A percentile compares a stretch with the other conserved stretches of the same genome.
These are phyloP conservation scores for Claviceps digitariae DNA, from an alignment of 2,329 filamentous ascomycete genomes.

Conservation along the genomic window DNA sequence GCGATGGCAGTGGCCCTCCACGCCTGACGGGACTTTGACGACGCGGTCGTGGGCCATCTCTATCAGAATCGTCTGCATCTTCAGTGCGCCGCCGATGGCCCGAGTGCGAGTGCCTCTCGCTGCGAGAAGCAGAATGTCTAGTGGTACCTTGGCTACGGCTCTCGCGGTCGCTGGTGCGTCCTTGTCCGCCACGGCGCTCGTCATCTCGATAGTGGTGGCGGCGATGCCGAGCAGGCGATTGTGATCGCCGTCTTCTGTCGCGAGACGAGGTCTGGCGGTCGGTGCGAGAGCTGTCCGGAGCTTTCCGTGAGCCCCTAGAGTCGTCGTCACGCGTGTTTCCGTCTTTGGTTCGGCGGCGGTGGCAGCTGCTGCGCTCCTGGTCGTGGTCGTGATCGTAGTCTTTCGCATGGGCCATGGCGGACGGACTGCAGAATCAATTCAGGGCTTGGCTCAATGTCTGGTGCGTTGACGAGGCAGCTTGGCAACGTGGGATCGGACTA, in stretches of 20 bases:
- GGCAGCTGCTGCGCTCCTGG: slow-evolving; percentile 5
- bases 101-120: slow-evolving; percentile 15
- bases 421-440: neutral
- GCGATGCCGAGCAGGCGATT: slow-evolving; percentile 10
- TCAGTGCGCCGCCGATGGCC: slow-evolving; percentile 12
- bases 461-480: neutral
- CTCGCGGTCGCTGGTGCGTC: slow-evolving; percentile 7
- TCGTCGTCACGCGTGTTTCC: slow-evolving; percentile 9
- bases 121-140: slow-evolving; percentile 20
- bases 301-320: slow-evolving; percentile 9
- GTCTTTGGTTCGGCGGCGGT: slow-evolving; percentile 4
- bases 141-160: no score
- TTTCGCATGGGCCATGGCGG: slow-evolving; percentile 16
- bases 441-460: neutral
- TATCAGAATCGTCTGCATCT: slow-evolving; percentile 10
- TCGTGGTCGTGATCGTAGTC: slow-evolving; percentile 12
- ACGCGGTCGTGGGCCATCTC: slow-evolving; percentile 5
- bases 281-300: slow-evolving; percentile 12
- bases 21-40: slow-evolving; percentile 13
- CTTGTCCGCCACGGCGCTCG: slow-evolving; percentile 12
- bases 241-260: slow-evolving; percentile 20
- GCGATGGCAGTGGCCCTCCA: slow-evolving; percentile 43
- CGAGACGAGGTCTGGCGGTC: slow-evolving; percentile 15
- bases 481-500: neutral
- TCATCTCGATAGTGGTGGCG: slow-evolving; percentile 10